phyloP scores from a whole-genome alignment of 345 rosid species.

The Odontarrhena argentea region DNA sequence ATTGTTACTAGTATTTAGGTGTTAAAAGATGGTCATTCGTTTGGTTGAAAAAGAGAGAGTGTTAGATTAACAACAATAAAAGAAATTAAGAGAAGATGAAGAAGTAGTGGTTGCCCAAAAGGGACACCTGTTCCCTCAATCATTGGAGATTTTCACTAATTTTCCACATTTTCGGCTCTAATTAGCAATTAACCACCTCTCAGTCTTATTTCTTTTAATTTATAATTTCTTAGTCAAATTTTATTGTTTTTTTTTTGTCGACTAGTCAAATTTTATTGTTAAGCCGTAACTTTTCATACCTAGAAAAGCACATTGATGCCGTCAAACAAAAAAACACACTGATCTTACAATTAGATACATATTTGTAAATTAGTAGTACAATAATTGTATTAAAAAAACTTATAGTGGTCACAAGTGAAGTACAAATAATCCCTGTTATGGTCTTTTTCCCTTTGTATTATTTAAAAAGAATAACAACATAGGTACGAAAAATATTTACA shows the following conservation, averaged over 20 bases:
- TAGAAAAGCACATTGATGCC: neutral
- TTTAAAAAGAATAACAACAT: too few relatives aligned
- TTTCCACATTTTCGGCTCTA: constrained; percentile 34
- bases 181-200: neutral
- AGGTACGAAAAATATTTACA: too few relatives aligned
- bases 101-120: constrained; percentile 23
- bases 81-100: neutral
- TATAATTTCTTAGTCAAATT: neutral
- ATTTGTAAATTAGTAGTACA: too few relatives aligned
- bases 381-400: too few relatives aligned
- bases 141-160: constrained; percentile 30
- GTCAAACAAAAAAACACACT: neutral
- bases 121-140: constrained; percentile 23
- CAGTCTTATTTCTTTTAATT: neutral
- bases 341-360: neutral
- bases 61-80: neutral
- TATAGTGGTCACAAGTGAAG: too few relatives aligned
- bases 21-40: neutral
- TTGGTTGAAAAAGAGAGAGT: neutral
- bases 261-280: neutral
- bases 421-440: too few relatives aligned
- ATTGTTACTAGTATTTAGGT: neutral
- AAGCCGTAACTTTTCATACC: neutral
- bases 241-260: too few relatives aligned
- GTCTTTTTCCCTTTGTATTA: too few relatives aligned